Base-by-base conservation (phyloP, 2,329 filamentous ascomycete genomes). In the Colletotrichum horii region DNA sequence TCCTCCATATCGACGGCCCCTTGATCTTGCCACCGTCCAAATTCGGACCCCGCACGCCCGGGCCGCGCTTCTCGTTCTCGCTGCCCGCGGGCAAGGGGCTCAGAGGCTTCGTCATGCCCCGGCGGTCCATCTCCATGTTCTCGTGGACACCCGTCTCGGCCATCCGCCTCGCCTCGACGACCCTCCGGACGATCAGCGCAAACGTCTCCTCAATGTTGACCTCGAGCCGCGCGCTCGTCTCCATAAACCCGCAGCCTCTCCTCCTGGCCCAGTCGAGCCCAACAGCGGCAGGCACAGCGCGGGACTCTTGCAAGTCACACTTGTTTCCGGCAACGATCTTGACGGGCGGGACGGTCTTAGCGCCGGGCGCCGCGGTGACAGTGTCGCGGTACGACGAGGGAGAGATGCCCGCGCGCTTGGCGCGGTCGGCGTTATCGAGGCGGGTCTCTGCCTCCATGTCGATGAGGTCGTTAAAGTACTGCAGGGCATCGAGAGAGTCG, bases 121-220 rank as follows among this genome's bases (percentile, higher is more conserved):
- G 84, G 32, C 88, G 87, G 78, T 88, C 88, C 81, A 87, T 84
- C 61, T 82, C 84, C 71, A 83, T 83, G 71, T 84, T 84, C 73
- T 87, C 86, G 69, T 85, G 78, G 22, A 84, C 82, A 75, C 88
- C 89, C 81, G 85, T 84, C 79, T 88, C 88, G 6, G 89, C 89
- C 60, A 88, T 83, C 16, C 85, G 83, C 24, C 91, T 83, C n/a
- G 86, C 86, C 86, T 93, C 91, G 62, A 91, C 88, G 66, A 93
- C 92, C 67, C 91, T 87, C 30, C 91, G 87, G 58, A 93, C 89
- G 75, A 93, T 91, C 52, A 93, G 88, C 43, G 94, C 94, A 88
- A 97, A 97, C 0, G 94, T 96, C 89, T 97, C 95, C 83, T 97
- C 95, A 77, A 97, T 95, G 83, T 97, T 97, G 78, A 97, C 95